Evolutionary conservation across 1,284 basidiomycete species (phyloP).

Genomic region (Jaminaea rosea): DNA sequence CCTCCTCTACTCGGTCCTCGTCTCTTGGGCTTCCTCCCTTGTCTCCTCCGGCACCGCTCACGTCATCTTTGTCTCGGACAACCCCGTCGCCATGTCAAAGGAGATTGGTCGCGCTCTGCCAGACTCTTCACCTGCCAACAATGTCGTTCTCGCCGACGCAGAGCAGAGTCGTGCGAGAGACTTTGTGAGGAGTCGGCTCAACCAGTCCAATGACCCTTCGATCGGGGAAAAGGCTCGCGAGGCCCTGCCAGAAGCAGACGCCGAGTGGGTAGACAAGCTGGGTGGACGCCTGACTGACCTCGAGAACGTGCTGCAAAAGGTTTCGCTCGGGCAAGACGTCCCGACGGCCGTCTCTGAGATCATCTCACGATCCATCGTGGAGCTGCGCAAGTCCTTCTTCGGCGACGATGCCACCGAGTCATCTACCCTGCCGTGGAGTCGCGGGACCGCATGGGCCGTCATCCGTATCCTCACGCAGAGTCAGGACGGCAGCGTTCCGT

Average conservation of each 20-base stretch:
- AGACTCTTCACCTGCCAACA: conserved; percentile 65
- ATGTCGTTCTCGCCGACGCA: conserved; percentile 57
- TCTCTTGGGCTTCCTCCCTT: conserved; percentile 71
- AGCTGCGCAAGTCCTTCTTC: conserved; percentile 81
- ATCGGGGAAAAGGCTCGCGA: not conserved
- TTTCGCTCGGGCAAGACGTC: conserved; percentile 28
- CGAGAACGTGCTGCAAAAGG: conserved; percentile 35
- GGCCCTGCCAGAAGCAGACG: conserved; percentile 6
- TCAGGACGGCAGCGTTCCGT: conserved; percentile 61
- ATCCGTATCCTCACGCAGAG: conserved; percentile 64
- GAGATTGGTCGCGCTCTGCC: conserved; percentile 75
- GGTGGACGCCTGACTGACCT: conserved; percentile 41
- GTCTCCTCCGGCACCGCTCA: conserved; percentile 62
- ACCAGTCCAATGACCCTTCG: not conserved
- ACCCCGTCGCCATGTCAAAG: conserved; percentile 70
- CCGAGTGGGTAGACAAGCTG: conserved; percentile 36
- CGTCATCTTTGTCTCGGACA: conserved; percentile 82
- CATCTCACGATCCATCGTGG: conserved; percentile 66
- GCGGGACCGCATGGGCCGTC: conserved; percentile 79
- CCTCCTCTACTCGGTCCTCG: conserved; percentile 66
- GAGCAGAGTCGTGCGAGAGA: conserved; percentile 68
- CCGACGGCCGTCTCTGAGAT: conserved; percentile 30
- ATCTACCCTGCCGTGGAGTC: conserved; percentile 70
- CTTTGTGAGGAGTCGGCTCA: conserved; percentile 55
- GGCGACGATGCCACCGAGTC: conserved; percentile 81